Percentiles rank a stretch among this genome's conserved stretches.
Evolutionary conservation across 176 grass and related monocot species (phyloP).

Genomic region (Oryza meyeriana): DNA sequence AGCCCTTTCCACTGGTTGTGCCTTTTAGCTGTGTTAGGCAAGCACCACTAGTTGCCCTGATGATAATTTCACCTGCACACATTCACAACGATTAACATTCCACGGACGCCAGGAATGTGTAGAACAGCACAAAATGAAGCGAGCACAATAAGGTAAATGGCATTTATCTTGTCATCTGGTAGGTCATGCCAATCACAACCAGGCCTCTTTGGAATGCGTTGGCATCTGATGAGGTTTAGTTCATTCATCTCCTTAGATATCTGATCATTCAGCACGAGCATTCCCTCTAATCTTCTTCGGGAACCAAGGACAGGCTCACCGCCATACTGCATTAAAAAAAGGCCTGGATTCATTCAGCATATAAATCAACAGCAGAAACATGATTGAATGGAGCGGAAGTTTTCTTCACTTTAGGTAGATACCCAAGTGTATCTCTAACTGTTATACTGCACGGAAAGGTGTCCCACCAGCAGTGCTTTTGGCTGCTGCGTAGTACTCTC

Average conservation of each 20-base stretch:
- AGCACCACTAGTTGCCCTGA: conserved; percentile 91
- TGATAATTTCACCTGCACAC: conserved; percentile 83
- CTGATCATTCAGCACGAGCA: conserved; percentile 67
- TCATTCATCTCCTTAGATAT: conserved; percentile 99
- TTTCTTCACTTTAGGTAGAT: conserved; percentile 78
- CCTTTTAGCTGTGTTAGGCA: conserved; percentile 96
- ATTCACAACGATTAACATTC: not conserved
- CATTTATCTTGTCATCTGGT: conserved; percentile 82
- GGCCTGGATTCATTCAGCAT: conserved; percentile 15
- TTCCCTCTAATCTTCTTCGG: conserved; percentile 91
- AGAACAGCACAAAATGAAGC: conserved; percentile 12
- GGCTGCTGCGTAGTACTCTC: conserved; percentile 75
- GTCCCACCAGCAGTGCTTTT: conserved; percentile 79
- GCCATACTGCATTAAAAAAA: conserved; percentile 61
- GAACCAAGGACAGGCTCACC: conserved; percentile 77
- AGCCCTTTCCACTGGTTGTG: conserved; percentile 99
- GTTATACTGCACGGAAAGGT: conserved; percentile 88
- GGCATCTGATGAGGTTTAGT: conserved; percentile 93
- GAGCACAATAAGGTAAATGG: conserved; percentile 15
- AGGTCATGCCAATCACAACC: conserved; percentile 95
- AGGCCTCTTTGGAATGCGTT: conserved; percentile 79
- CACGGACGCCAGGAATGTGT: not conserved
- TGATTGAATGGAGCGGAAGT: conserved; percentile 2
- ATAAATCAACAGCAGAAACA: not conserved
- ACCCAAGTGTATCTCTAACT: conserved; percentile 81